These are phyloP conservation scores for Crithidia sp. DNA, from an alignment of 208 protist genomes.

Conservation along the genomic window DNA sequence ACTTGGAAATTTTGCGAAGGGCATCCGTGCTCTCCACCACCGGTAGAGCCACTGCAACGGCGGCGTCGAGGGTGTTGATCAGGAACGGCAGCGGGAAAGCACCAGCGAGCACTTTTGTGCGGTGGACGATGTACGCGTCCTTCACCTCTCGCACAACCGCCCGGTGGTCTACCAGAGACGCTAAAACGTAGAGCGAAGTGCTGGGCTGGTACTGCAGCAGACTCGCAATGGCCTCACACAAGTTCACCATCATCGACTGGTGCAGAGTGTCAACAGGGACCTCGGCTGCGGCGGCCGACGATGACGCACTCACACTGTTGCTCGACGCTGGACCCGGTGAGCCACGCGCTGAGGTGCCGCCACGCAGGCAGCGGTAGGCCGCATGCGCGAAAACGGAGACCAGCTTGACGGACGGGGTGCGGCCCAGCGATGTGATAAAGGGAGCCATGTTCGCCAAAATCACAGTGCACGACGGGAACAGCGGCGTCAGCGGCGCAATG, in stretches of 20 bases:
- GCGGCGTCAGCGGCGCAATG: conserved; percentile 35
- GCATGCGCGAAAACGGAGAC: conserved; percentile 57
- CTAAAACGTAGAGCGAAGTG: conserved; percentile 56
- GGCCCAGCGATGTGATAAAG: conserved; percentile 71
- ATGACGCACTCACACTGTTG: background rate
- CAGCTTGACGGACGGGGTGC: conserved; percentile 48
- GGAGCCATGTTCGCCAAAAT: conserved; percentile 87
- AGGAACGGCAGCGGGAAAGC: conserved; percentile 50
- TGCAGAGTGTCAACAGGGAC: conserved; percentile 8
- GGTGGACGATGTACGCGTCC: conserved; percentile 41
- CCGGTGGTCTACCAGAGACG: conserved; percentile 58
- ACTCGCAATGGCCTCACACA: conserved; percentile 76
- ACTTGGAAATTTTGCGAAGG: conserved; percentile 26
- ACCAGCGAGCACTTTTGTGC: conserved; percentile 23
- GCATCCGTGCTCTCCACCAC: conserved; percentile 41
- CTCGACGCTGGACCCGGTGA: background rate
- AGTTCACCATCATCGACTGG: conserved; percentile 55
- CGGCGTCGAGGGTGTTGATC: conserved; percentile 62
- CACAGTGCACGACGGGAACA: conserved; percentile 72
- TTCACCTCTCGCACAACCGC: conserved; percentile 47
- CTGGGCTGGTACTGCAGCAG: conserved; percentile 74
- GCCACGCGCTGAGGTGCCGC: background rate
- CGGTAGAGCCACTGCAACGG: conserved; percentile 52
- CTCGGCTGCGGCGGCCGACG: conserved; percentile 2
- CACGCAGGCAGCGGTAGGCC: conserved; percentile 46